These are phyloP conservation scores for Rugosomyces carneus DNA, from an alignment of 1,284 basidiomycete species.

Conservation along the genomic window DNA sequence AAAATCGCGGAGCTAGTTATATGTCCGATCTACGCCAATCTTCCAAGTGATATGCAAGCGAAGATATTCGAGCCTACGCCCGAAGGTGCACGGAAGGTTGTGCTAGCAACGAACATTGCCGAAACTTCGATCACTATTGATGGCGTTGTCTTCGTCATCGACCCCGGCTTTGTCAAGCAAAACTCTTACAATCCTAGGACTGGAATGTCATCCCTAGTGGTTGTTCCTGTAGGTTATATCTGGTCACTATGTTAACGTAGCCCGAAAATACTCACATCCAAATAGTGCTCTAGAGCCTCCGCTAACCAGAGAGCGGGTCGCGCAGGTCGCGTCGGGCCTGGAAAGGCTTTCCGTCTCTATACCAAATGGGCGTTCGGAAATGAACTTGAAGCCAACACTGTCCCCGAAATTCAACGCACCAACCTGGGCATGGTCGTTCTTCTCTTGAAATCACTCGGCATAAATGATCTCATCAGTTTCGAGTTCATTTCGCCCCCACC, in stretches of 20 bases:
- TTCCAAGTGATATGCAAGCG: slow-evolving; percentile 98
- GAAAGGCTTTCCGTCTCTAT: slow-evolving; percentile 96
- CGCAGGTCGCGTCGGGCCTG: slow-evolving; percentile 95
- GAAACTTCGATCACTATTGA: slow-evolving; percentile 98
- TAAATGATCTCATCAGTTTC: slow-evolving; percentile 96
- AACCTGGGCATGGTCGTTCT: slow-evolving; percentile 97
- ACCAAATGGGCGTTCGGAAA: slow-evolving; percentile 96
- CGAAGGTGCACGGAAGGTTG: slow-evolving; percentile 92
- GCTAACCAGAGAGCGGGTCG: slow-evolving; percentile 96
- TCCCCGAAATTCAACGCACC: slow-evolving; percentile 97
- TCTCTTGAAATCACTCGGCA: slow-evolving; percentile 91
- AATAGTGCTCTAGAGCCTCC: slow-evolving; percentile 91
- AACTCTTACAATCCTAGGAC: slow-evolving; percentile 96
- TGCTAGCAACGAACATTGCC: slow-evolving; percentile 97
- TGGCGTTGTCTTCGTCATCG: slow-evolving; percentile 96
- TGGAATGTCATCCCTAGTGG: slow-evolving; percentile 92
- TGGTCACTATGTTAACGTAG: background rate
- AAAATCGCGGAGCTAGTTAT: slow-evolving; percentile 94
- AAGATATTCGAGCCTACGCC: slow-evolving; percentile 99
- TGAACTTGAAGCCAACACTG: slow-evolving; percentile 93
- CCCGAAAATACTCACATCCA: slow-evolving; percentile 5
- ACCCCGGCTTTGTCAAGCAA: slow-evolving; percentile 97
- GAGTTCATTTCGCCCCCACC: slow-evolving; percentile 99
- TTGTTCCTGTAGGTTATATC: slow-evolving; percentile 74
- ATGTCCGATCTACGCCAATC: slow-evolving; percentile 96